A percentile compares a stretch with the other conserved stretches of the same genome.
These are phyloP conservation scores for Pseudogymnoascus pannorum DNA, from an alignment of 2,329 filamentous ascomycete genomes.

Conservation along the genomic window DNA sequence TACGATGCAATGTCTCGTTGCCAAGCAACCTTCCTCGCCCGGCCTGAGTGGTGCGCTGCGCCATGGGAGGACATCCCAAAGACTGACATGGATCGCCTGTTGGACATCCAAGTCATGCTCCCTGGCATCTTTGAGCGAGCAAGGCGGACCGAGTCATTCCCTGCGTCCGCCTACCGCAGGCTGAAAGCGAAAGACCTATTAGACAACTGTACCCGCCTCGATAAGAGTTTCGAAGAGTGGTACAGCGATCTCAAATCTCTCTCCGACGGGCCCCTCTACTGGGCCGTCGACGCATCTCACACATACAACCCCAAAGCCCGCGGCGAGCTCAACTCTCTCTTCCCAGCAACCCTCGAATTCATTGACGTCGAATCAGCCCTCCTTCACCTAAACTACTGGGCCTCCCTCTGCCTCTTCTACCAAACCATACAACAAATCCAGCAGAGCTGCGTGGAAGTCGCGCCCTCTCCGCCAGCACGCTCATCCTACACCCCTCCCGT, in stretches of 20 bases:
- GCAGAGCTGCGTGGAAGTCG: constrained; percentile 16
- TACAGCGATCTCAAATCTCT: constrained; percentile 28
- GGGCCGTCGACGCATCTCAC: constrained; percentile 31
- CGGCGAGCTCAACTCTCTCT: constrained; percentile 26
- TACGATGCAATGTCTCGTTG: constrained; percentile 43
- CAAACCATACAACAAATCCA: constrained; percentile 42
- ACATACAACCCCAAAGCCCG: constrained; percentile 33
- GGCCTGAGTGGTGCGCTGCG: constrained; percentile 42
- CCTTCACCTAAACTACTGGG: constrained; percentile 48
- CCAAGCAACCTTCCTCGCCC: constrained; percentile 43
- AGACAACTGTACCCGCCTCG: constrained; percentile 39
- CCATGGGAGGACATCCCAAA: constrained; percentile 48
- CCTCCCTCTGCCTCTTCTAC: constrained; percentile 42
- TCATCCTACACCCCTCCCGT: neutral
- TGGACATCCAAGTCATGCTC: constrained; percentile 43
- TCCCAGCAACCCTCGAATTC: constrained; percentile 34
- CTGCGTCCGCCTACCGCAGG: constrained; percentile 36
- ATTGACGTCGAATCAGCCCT: constrained; percentile 38
- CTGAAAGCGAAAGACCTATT: constrained; percentile 43
- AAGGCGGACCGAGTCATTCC: constrained; percentile 36
- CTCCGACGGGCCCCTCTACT: constrained; percentile 28
- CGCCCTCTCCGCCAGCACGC: neutral
- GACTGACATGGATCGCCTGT: constrained; percentile 42
- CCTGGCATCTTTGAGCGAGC: constrained; percentile 40
- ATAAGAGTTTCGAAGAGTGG: constrained; percentile 44